Base-by-base conservation (phyloP, 108 stramenopile species). In the Stephanodiscus minutulus region DNA sequence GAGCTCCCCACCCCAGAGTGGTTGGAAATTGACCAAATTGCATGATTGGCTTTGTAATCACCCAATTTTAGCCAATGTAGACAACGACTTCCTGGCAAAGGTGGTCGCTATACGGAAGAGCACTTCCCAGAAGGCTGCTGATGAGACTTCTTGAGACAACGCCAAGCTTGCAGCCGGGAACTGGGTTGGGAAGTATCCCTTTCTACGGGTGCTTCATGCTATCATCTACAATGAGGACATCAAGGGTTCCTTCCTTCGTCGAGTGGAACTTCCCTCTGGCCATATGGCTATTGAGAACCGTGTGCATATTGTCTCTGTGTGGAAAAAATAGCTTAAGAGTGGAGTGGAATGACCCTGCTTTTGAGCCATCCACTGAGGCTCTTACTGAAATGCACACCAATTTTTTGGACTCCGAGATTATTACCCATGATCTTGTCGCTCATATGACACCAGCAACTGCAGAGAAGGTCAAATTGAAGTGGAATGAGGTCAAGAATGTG, bases 271-370 rank as follows among this genome's bases (percentile, higher is more conserved):
- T 36, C 53, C 52, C 13, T 39, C 36, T 37, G 54, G 53, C 5
- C 35, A 21, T 27, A 55, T 55, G 54, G 52, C 52, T 2, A 21
- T 66, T n/a, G 52, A 66, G 50, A 54, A 54, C 20, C 15, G 52
- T 15, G 33, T 31, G 52, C 66, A 54, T 12, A 53, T 53, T 31
- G 41, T 66, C 20, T 43, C 66, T 0, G 33, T 53, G 8, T n/a
- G n/a, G n/a, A n/a, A n/a, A n/a, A 66, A 66, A 31, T 66, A 6
- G 35, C n/a, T n/a, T n/a, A n/a, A n/a, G n/a, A n/a, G n/a, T n/a
- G n/a, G n/a, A n/a, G n/a, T n/a, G 66, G 66, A 66, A 66, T 53
- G 66, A 66, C 53, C 29, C 25, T 20, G 15, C 52, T 35, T 66
- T 54, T 36, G 9, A 15, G 33, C 66, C 66, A 10, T 21, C 47